These are phyloP conservation scores for Syzygium aqueum DNA, from an alignment of 345 rosid species.

Conservation along the genomic window DNA sequence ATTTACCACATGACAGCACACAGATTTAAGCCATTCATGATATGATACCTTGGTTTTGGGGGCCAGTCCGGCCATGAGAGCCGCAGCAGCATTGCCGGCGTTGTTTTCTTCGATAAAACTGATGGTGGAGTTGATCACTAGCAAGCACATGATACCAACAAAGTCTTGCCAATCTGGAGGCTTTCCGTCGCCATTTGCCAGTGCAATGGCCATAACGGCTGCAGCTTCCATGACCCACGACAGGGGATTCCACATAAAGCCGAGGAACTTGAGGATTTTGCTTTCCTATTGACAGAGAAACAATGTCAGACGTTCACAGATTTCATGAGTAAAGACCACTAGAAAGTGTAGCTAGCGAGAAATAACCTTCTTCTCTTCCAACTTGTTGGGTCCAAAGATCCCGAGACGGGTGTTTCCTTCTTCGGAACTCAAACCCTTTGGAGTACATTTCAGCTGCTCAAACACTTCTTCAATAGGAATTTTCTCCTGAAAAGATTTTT, in stretches of 20 bases:
- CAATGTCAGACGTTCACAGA: not conserved
- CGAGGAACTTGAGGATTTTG: constrained; percentile 70
- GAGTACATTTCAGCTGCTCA: constrained; percentile 70
- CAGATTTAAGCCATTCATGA: not conserved
- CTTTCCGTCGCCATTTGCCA: constrained; percentile 63
- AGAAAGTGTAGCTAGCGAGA: not conserved
- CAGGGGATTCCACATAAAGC: constrained; percentile 91
- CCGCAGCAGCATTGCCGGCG: constrained; percentile 90
- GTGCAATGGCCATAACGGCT: constrained; percentile 79
- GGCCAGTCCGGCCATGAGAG: constrained; percentile 75
- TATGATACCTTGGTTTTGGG: constrained; percentile 62
- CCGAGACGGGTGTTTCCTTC: constrained; percentile 75
- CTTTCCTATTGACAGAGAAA: constrained; percentile 39
- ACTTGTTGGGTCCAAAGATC: constrained; percentile 86
- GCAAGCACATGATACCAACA: constrained; percentile 60
- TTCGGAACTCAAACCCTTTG: constrained; percentile 44
- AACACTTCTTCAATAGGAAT: constrained; percentile 88
- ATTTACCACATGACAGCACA: not conserved
- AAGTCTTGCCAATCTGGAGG: constrained; percentile 85
- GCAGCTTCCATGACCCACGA: constrained; percentile 95
- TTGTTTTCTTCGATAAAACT: constrained; percentile 84
- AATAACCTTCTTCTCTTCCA: constrained; percentile 75
- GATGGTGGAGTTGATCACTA: constrained; percentile 76
- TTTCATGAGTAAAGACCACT: not conserved
- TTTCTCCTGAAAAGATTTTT: constrained; percentile 41